Conservation (phyloP, 352 stramenopile species). For the Lagenidium giganteum region DNA sequence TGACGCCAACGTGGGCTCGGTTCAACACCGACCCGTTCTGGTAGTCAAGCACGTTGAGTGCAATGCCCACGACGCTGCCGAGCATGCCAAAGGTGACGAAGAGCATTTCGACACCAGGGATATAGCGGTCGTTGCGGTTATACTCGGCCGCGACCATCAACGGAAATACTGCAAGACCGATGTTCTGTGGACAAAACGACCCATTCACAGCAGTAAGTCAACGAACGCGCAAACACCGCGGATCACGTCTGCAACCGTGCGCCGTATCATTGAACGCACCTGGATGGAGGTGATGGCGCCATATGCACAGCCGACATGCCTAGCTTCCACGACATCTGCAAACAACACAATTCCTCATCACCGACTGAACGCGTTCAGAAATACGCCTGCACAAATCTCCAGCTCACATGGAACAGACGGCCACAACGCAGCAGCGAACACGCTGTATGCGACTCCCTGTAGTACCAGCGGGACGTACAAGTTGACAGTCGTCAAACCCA, state of each 20-base stretch:
- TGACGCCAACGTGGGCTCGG: slow-evolving; percentile 26
- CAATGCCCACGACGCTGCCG: slow-evolving; percentile 61
- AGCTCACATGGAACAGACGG: slow-evolving; percentile 80
- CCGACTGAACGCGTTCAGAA: neutral
- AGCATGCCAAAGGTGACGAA: slow-evolving; percentile 76
- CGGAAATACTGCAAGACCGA: slow-evolving; percentile 75
- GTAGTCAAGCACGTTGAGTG: slow-evolving; percentile 75
- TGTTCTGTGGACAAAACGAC: slow-evolving; percentile 41
- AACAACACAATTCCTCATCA: neutral
- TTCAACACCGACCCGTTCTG: slow-evolving; percentile 78
- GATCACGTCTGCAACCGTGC: too few species aligned
- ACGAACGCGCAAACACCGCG: neutral
- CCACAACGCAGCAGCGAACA: slow-evolving; percentile 91
- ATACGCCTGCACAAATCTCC: neutral
- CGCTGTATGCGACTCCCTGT: slow-evolving; percentile 90
- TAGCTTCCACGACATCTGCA: slow-evolving; percentile 80
- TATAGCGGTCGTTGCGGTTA: slow-evolving; percentile 66
- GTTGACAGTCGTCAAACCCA: slow-evolving; percentile 68
- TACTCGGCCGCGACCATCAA: slow-evolving; percentile 72
- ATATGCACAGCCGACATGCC: slow-evolving; percentile 89
- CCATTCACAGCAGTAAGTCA: neutral
- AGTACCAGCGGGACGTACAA: slow-evolving; percentile 85
- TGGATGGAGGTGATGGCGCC: slow-evolving; percentile 92
- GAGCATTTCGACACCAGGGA: slow-evolving; percentile 74
- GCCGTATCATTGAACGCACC: too few species aligned